phyloP scores from a whole-genome alignment of 768 basidiomycete species.

The Mycena olivaceomarginata region DNA sequence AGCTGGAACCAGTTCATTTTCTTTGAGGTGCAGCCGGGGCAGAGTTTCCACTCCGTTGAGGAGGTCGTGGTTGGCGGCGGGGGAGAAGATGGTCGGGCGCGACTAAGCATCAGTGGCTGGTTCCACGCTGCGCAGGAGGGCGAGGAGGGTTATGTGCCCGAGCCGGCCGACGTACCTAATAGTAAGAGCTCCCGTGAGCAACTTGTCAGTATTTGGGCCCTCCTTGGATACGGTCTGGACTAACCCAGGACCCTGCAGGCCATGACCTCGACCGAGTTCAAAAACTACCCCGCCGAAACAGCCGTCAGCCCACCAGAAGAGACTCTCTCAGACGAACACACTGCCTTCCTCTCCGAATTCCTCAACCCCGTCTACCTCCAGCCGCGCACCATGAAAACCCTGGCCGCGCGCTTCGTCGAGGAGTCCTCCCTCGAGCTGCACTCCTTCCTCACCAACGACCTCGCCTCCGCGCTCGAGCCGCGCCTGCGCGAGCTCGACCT shows the following conservation, averaged over 20 bases:
- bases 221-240: slow-evolving; percentile 25
- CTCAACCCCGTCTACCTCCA: slow-evolving; percentile 95
- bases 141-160: slow-evolving; percentile 88
- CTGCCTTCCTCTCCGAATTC: slow-evolving; percentile 87
- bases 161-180: slow-evolving; percentile 67
- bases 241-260: slow-evolving; percentile 61
- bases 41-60: slow-evolving; percentile 97
- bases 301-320: slow-evolving; percentile 67
- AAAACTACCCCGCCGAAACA: slow-evolving; percentile 66
- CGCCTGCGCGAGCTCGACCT: slow-evolving; percentile 80
- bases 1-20: slow-evolving; percentile 94
- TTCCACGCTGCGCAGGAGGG: slow-evolving; percentile 95
- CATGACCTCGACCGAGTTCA: slow-evolving; percentile 78
- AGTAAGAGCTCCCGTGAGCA: slow-evolving; percentile 95
- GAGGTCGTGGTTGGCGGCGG: slow-evolving; percentile 92
- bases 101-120: slow-evolving; percentile 97
- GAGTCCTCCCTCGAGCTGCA: slow-evolving; percentile 94
- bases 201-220: slow-evolving; percentile 76
- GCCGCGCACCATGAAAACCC: slow-evolving; percentile 84
- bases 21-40: slow-evolving; percentile 95
- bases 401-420: slow-evolving; percentile 87
- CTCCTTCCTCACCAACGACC: slow-evolving; percentile 83
- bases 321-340: slow-evolving; percentile 74
- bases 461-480: slow-evolving; percentile 81
- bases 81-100: slow-evolving; percentile 78